Evolutionary conservation across 106 monocot genomes (phyloP).

Genomic region (Dendrobium huoshanense): DNA sequence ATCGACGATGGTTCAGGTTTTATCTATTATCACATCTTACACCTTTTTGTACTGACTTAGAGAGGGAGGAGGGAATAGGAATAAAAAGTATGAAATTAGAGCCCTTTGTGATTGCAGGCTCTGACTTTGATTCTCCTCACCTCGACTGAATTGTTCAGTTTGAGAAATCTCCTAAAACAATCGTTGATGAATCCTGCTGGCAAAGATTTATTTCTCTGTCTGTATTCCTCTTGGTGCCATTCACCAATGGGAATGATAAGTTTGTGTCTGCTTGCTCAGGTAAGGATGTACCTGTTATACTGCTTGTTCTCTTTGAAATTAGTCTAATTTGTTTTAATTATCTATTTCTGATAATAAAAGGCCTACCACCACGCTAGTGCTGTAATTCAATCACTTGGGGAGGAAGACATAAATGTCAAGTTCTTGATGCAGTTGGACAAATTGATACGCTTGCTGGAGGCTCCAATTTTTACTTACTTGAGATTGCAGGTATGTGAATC

Average conservation of each 20-base stretch:
- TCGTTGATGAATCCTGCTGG: slow-evolving; percentile 66
- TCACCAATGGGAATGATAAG: slow-evolving; percentile 94
- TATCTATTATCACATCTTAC: background rate
- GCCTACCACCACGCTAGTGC: slow-evolving; percentile 83
- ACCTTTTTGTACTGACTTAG: background rate
- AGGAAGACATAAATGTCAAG: slow-evolving; percentile 36
- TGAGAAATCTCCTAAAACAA: slow-evolving; percentile 65
- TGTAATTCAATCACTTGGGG: slow-evolving; percentile 83
- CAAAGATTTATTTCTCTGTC: slow-evolving; percentile 63
- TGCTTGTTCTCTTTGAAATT: background rate
- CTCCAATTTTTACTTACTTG: slow-evolving; percentile 6
- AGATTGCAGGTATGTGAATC: slow-evolving; percentile 7
- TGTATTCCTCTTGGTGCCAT: slow-evolving; percentile 98
- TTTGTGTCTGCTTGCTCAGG: slow-evolving; percentile 92
- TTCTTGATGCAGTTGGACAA: slow-evolving; percentile 10
- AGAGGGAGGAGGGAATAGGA: background rate
- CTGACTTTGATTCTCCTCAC: slow-evolving; percentile 96
- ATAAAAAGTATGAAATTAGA: background rate
- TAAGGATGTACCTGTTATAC: slow-evolving; percentile 5
- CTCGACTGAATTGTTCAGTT: slow-evolving; percentile 73
- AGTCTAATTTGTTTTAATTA: background rate
- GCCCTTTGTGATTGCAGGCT: slow-evolving; percentile 45
- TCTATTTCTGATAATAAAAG: slow-evolving; percentile 28
- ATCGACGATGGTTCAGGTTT: slow-evolving; percentile 92
- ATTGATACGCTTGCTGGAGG: slow-evolving; percentile 5